These are phyloP conservation scores for Karstenula rhodostoma DNA, from an alignment of 2,329 filamentous ascomycete genomes.

Conservation along the genomic window DNA sequence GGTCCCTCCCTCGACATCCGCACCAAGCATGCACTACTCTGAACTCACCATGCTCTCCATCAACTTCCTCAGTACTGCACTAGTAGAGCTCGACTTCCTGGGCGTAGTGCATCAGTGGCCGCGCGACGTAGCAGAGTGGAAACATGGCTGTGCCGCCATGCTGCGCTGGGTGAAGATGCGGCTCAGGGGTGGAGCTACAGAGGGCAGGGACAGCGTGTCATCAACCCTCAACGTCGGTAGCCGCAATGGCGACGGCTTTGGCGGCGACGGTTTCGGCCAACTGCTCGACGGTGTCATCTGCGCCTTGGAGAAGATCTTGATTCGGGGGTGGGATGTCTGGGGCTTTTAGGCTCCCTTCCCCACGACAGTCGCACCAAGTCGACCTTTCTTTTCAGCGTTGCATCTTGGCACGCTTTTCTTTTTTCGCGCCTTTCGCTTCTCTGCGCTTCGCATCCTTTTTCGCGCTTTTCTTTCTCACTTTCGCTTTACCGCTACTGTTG, in stretches of 20 bases:
- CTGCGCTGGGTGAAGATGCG: conserved; percentile 45
- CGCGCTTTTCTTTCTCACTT: conserved; percentile 16
- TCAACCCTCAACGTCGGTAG: conserved; percentile 10
- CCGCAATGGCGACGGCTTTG: conserved; percentile 17
- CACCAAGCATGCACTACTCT: conserved; percentile 27
- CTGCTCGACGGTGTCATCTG: conserved; percentile 38
- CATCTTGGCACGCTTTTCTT: conserved; percentile 9
- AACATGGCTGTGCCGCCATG: conserved; percentile 39
- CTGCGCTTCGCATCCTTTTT: conserved; percentile 11
- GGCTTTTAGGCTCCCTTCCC: conserved; percentile 27
- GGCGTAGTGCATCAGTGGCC: conserved; percentile 27
- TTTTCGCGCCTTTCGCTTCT: conserved; percentile 13
- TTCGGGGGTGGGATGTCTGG: conserved; percentile 41
- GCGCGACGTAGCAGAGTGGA: conserved; percentile 32
- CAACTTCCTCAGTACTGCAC: conserved; percentile 35
- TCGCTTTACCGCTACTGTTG: conserved; percentile 30
- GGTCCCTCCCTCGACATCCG: conserved; percentile 20
- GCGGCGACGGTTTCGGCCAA: conserved; percentile 38
- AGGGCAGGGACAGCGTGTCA: conserved; percentile 24
- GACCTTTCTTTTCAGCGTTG: conserved; percentile 4
- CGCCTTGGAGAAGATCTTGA: conserved; percentile 41
- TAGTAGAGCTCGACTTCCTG: conserved; percentile 27
- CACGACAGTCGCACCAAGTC: conserved; percentile 1
- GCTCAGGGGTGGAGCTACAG: conserved; percentile 29
- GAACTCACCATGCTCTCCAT: conserved; percentile 33